A percentile compares a stretch with the other conserved stretches of the same genome.
phyloP scores from a whole-genome alignment of 495 filamentous ascomycete genomes.

The Cercophora sp. region DNA sequence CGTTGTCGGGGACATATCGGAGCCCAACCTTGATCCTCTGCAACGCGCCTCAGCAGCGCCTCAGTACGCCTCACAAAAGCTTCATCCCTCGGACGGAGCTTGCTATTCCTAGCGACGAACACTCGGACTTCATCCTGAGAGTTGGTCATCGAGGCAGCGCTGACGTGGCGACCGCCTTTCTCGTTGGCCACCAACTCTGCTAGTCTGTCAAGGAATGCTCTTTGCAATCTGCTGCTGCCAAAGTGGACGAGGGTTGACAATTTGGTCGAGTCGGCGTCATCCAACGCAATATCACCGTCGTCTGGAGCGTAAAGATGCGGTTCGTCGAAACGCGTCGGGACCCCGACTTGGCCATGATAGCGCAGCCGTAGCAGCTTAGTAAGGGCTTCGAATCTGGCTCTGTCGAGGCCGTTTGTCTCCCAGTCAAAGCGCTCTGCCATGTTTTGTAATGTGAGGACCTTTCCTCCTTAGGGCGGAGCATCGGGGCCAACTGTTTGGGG shows the following conservation, averaged over 20 bases:
- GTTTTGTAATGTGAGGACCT: no score
- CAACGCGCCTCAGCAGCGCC: background rate
- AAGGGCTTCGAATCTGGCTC: background rate
- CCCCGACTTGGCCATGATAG: slow-evolving; percentile 2
- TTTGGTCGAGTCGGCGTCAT: background rate
- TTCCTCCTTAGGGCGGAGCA: no score
- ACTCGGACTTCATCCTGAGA: background rate
- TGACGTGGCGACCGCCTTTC: background rate
- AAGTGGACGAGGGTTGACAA: background rate
- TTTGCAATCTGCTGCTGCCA: background rate
- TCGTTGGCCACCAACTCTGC: background rate
- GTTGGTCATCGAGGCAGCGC: background rate
- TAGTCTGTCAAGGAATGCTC: background rate
- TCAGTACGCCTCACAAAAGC: background rate
- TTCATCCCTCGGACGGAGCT: background rate
- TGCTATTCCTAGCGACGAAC: background rate
- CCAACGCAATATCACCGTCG: background rate
- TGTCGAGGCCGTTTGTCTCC: background rate
- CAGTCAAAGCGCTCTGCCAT: no score
- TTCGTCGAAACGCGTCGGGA: background rate
- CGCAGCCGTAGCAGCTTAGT: background rate
- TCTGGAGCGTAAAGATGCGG: background rate
- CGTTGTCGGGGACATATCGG: no score
- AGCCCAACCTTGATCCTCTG: no score
- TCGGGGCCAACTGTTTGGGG: no score